Base-by-base conservation (phyloP, 2,329 filamentous ascomycete species). In the Aspergillus terreus region DNA sequence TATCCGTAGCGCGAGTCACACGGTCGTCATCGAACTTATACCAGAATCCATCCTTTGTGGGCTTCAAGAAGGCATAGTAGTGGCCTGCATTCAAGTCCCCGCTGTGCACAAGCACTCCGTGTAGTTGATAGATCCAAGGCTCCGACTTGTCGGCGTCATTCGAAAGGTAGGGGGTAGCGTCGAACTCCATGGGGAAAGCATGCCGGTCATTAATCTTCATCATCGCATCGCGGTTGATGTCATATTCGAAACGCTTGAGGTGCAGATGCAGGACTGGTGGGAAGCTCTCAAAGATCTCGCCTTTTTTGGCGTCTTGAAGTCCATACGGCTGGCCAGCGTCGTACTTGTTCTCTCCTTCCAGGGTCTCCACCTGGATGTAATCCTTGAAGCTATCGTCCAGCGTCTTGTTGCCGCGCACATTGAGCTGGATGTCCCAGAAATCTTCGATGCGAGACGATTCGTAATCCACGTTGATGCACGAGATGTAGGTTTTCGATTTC, bases 301-400 rank as follows among this genome's bases (percentile, higher is more conserved):
- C 94, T 72, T 99, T 99, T 76, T 90, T 92, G 47, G 94, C 94
- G 69, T 99, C 94, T 68, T 99, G 94, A 38, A 97, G 80, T 63
- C 94, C 94, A 75, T 89, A 87, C 44, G 94, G 85, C 62, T 95
- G 88, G 45, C 88, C 87, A 1, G 94, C 94, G 70, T 90, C 94
- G 68, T 99, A 99, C 71, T 97, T 95, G 76, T 99, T 99, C 69
- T 99, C 95, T 38, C 94, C 94, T 60, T 97, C 92, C 71, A 99
- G 86, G 32, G 92, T 95, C 72, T 99, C 94, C 33, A 96, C 92
- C 65, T 95, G 87, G 61, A 99, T 87, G 68, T 99, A 99, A 71
- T 97, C 92, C 67, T 86, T 86, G 77, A 99, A 97, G 67, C 92
- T 97, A 63, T 95, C 91, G 57, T 95, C 87, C 30, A 99, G 77